Base-by-base conservation (phyloP, 352 stramenopile species). In the Pythium inflatum region DNA sequence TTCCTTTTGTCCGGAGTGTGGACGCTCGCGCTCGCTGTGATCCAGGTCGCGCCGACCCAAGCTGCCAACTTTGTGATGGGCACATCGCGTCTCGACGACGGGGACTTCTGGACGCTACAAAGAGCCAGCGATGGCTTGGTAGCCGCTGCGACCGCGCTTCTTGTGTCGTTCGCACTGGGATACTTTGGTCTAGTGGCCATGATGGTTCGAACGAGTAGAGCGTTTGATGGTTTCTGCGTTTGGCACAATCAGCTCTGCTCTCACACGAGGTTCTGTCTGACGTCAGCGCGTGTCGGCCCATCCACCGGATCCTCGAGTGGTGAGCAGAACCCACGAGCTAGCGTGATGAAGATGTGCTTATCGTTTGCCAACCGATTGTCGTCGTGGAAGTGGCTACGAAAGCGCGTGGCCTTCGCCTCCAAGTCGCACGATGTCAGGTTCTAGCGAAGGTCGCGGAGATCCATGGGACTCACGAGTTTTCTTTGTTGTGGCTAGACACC, bases 71-170 rank as follows among this genome's bases (percentile, higher is more conserved):
- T 33, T 1, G 16, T 86, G 1, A 83, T 83, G 76, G 71, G 74
- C 14, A 86, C 76, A 12, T 54, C 60, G 25, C 27, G 74, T 0
- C 78, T 86, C 24, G 78, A 86, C 66, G 75, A 74, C 34, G 76
- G 80, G 36, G 76, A 83, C 33, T 86, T 88, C 22, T 88, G 80
- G 78, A 48, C 81, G 34, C 62, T 86, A 11, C 67, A 75, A 25
- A 62, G 70, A 16, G 68, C 74, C 5, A 63, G 77, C 3, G 16
- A 51, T 8, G 2, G 18, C 3, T 68, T 84, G 27, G 54, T 25
- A 50, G 41, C 41, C 41, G 20, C 31, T 0, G 36, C 78, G 12
- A 61, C 68, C 12, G 27, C 71, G 2, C 54, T 84, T 28, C 70
- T 85, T 1, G 56, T 69, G 5, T 16, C 78, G 0, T 81, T 84